These are phyloP conservation scores for Pseudonitzschia delicatissima DNA, from an alignment of 108 stramenopile genomes.

Conservation along the genomic window DNA sequence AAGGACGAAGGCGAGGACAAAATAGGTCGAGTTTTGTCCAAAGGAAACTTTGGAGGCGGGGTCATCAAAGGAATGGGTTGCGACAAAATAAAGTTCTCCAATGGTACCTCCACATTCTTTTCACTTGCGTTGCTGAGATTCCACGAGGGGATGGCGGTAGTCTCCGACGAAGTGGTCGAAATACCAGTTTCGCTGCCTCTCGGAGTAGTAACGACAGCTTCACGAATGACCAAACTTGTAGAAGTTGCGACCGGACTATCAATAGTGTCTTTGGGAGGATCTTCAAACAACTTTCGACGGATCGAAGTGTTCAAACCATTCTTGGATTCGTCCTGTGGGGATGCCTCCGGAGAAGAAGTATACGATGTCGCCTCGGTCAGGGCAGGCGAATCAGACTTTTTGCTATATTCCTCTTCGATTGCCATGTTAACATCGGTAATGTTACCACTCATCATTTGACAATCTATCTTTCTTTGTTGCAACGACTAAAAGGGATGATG, in stretches of 20 bases:
- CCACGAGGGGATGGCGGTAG: constrained; percentile 27
- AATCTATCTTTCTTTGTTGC: no score
- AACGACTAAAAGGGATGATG: no score
- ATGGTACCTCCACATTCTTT: neutral
- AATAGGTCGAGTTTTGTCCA: neutral
- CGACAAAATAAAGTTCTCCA: neutral
- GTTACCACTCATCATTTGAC: neutral
- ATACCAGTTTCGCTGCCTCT: neutral
- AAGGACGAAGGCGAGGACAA: neutral
- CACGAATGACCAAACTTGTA: no score
- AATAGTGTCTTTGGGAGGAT: no score
- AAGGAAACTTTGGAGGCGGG: neutral
- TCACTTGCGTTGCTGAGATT: constrained; percentile 20
- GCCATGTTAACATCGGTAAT: neutral
- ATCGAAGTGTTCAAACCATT: neutral
- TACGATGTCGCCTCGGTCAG: constrained; percentile 20
- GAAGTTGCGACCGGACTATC: no score
- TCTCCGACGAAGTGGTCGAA: constrained; percentile 30
- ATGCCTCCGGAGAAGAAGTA: constrained; percentile 27
- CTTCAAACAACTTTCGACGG: constrained; percentile 22
- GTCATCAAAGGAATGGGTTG: neutral
- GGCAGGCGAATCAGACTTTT: constrained; percentile 23
- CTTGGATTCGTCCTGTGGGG: constrained; percentile 8
- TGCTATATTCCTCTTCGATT: neutral
- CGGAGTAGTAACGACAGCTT: no score